Evolutionary conservation across 805 yeast genomes (phyloP), one percentile per base, ranked within the genome.

Genomic region (Candida morakotiae): DNA sequence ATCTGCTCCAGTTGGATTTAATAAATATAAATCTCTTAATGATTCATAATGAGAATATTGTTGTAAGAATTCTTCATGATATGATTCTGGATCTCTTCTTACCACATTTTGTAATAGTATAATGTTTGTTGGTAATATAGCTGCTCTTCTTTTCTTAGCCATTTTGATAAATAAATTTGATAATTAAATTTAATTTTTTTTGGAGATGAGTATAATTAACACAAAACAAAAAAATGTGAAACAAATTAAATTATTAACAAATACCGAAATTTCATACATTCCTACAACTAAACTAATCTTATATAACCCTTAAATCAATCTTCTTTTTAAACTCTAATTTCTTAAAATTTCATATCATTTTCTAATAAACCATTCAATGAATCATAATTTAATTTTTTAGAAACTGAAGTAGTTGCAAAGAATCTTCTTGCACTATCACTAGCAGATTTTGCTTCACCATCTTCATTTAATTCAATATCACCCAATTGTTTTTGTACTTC

Each of bases 21-120:
- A 64, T 58, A 87, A 66, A 53, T 85, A 87, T 41, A 93, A 84
- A 52, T 91, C 98, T 59, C 95, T 71, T 41, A 88, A 65, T 2
- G 98, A 85, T 56, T 83, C 88, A 61, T 93, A 93, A 59, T 93
- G 98, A 36, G 93, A 77, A 56, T 83, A 87, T 57, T 93, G 98
- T 51, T 88, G 93, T 27, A 83, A 60, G 60, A 93, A 93, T 60
- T 93, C 99, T 61, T 93, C 98, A 42, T 79, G 79, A 58, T 93
- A 93, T 0, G 98, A 89, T 49, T 77, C 84, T 2, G 98, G 97
- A 58, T 93, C 98, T 51, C 97, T 74, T 49, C 89, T 83, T 8
- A 93, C 95, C 46, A 93, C 71, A 59, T 93, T 93, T 64, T 93
- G 98, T 42, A 93, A 65, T 44, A 91, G 67, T 26, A 94, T 89